Conservation (phyloP, 2,329 filamentous ascomycete species). For the Cytospora schulzeri region DNA sequence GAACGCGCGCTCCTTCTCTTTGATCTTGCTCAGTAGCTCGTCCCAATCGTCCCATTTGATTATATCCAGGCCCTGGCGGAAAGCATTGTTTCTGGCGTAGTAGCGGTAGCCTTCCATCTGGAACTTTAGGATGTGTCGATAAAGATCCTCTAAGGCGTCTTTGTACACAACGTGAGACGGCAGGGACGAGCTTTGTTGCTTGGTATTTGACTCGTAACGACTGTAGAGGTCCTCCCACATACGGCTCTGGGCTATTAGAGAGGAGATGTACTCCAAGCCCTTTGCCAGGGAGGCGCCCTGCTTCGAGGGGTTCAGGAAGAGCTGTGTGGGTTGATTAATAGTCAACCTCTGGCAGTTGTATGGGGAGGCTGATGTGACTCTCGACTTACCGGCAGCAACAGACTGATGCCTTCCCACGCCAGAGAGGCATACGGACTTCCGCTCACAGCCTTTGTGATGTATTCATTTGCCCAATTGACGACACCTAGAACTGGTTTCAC, state of each 20-base stretch:
- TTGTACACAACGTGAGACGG: neutral
- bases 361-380: neutral
- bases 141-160: neutral
- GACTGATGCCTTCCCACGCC: constrained; percentile 28
- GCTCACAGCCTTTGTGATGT: constrained; percentile 23
- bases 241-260: constrained; percentile 23
- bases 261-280: constrained; percentile 23
- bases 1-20: neutral
- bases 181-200: neutral
- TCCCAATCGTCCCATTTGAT: constrained; percentile 1
- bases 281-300: constrained; percentile 23
- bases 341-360: constrained; percentile 8
- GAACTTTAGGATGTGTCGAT: neutral
- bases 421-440: constrained; percentile 27
- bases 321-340: neutral
- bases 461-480: constrained; percentile 27
- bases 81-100: neutral
- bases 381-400: constrained; percentile 15
- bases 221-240: constrained; percentile 28
- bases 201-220: constrained; percentile 1
- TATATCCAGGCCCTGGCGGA: neutral
- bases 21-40: neutral
- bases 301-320: constrained; percentile 28
- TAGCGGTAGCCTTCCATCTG: neutral
- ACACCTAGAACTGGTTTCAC: constrained; percentile 26